Base-by-base conservation (phyloP, 176 grass and related monocot genomes). In the Pharus latifolius region DNA sequence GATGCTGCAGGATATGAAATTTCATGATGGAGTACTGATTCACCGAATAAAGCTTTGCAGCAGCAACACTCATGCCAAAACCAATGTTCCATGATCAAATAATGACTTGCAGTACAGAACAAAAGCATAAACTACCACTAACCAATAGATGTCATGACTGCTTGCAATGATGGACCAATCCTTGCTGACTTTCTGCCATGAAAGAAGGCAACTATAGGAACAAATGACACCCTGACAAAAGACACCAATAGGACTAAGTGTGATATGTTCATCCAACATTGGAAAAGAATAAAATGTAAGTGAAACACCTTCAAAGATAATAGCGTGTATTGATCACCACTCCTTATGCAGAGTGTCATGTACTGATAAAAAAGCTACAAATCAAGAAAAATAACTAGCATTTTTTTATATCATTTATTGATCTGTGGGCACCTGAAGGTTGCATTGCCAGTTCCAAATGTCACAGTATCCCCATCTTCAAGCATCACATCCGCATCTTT, bases 131-230 rank as follows among this genome's bases (percentile, higher is more conserved):
- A 81, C 67, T 47, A 37, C 5, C 50, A 89, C 92, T 76, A 53
- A 98, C 94, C 94, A 85, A 92, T 87, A 52, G 89, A 87, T 78
- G 74, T 71, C 61, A 98, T 72, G 68, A 60, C 75, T 49, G 80
- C 77, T 33, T 98, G 73, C 68, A 98, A 62, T 38, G 80, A 84
- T 60, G 61, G 70, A 82, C 85, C 73, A 27, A 80, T 58, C 66
- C 83, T 65, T 46, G 53, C 34, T 2, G 64, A 74, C 27, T 77
- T 97, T 72, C 26, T 69, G 2, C 75, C 78, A 68, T 71, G 80
- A 87, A 90, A 78, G 83, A 80, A 88, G 24, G 32, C 70, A 35
- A 90, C 70, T 31, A 97, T 44, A 27, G 94, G 78, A 53, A 98
- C 71, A 75, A 90, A 88, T 20, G 74, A 85, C 6, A 98, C 80